Base-by-base conservation (phyloP, 169 alveolate species). In the Babesia divergens region DNA sequence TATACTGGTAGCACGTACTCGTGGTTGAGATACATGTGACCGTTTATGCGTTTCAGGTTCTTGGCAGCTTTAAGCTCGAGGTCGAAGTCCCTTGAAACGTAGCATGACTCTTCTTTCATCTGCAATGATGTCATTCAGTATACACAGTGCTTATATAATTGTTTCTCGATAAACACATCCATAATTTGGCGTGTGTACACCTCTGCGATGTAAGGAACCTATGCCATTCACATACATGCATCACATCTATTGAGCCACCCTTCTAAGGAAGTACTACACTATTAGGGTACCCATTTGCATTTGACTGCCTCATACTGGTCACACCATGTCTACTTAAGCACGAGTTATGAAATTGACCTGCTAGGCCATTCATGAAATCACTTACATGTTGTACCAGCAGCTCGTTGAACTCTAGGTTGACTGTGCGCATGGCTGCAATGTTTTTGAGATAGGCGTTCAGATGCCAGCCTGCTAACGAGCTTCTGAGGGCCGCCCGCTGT, bases 321-420 rank as follows among this genome's bases (percentile, higher is more conserved):
- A n/a, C n/a, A n/a, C n/a, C n/a, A n/a, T n/a, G n/a, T n/a, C n/a
- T n/a, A n/a, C n/a, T n/a, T n/a, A n/a, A n/a, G n/a, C n/a, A n/a
- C n/a, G n/a, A n/a, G n/a, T n/a, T n/a, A n/a, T n/a, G n/a, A n/a
- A n/a, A n/a, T n/a, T n/a, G n/a, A n/a, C n/a, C n/a, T n/a, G n/a
- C n/a, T n/a, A n/a, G n/a, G n/a, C n/a, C n/a, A n/a, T 42, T 42
- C n/a, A 42, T 16, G 59, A 13, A 26, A 1, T 13, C 13, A 54
- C 84, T 24, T 64, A 89, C 82, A 50, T 89, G 93, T 65, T 91
- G 95, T 2, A 89, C 92, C 16, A 91, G 74, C 31, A 91, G 79
- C 65, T 91, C 96, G 75, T 91, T 91, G 51, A 85, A 89, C 69
- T 90, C 94, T 59, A 91, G 65, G 53, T 90, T 82, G 37, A 87